Base-by-base conservation (phyloP, 192 early-diverging fungal species). In the Entomortierella beljakovae region DNA sequence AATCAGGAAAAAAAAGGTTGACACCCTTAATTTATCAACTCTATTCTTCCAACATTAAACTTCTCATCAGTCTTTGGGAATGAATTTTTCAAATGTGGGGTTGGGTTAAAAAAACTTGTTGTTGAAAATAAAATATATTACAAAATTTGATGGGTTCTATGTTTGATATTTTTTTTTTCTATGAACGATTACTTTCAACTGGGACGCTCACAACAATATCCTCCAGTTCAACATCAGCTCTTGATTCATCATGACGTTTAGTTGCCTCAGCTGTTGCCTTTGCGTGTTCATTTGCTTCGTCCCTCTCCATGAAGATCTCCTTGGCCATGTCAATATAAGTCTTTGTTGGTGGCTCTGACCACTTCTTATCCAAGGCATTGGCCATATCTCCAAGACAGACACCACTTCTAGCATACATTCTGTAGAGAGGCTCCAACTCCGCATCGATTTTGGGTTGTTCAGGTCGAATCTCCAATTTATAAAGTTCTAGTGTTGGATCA, bases 401-500 rank as follows among this genome's bases (percentile, higher is more conserved):
- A 7, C 82, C 85, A 53, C 64, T 79, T 29, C 64, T 75, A 18
- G 76, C 77, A 62, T 84, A 82, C 54, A 84, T 71, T 54, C 85
- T 68, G 58, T 81, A 81, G 6, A 77, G 38, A n/a, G 85, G 74
- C 8, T 72, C 61, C 2, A 79, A 61, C 40, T 71, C 68, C 22
- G 72, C 61, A 57, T 86, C 85, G 22, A 77, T 68, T 37, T 81
- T 86, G 37, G 83, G 81, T 5, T 84, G 77, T 32, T 82, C 69
- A 0, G 85, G 80, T 2, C 85, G 71, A 29, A 86, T 81, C 33
- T 86, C 85, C 1, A 86, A 60, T 25, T 80, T 70, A 49, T 82
- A 80, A 18, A 46, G 57, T 25, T 83, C 82, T 43, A 68, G 34
- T 8, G 68, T 62, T 35, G 68, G 72, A 32, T 86, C 85, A 2